Evolutionary conservation across 2,329 filamentous ascomycete species (phyloP), one percentile per base, ranked within the genome.

Genomic region (Ceratocystis albifundus): DNA sequence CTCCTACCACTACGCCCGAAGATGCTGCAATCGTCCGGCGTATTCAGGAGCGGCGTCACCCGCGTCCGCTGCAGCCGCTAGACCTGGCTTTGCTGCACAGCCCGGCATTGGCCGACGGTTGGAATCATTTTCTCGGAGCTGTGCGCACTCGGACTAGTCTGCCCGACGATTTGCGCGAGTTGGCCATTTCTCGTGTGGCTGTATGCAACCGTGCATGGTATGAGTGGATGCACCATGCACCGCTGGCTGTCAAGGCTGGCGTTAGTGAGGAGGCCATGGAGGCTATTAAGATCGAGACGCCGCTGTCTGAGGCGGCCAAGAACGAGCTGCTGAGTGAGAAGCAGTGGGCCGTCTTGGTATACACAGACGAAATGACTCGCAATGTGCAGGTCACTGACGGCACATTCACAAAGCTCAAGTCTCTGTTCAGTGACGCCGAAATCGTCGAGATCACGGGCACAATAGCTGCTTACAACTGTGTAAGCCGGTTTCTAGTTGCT

Each of bases 311-410:
- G 12, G 71, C 74, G 66, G 72, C 71, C 66, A 76, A 72, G 62
- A 72, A 65, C 44, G 75, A 69, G 66, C 69, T 74, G 30, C 71
- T 91, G 68, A 83, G 76, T 30, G 80, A 81, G 68, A 79, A 78
- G 73, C 84, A 90, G 76, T 84, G 83, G 79, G 86, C 84, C 0
- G 87, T 89, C 44, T 74, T 93, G 65, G 77, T 80, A 59, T 92
- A 90, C 74, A 82, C 90, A 20, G 89, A 95, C 76, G 88, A 89
- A 73, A 95, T 95, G 88, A 96, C 90, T 62, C 78, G 84, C 70
- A 82, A 84, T 57, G 86, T 93, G 0, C 77, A 80, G 64, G 89
- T 96, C 5, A 75, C 78, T 12, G 87, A 94, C 62, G 81, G 77
- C 67, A 82, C 88, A 1, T 93, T 93, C 76, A 82, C 74, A 36